Conservation (phyloP, 2,329 filamentous ascomycete species). For the Epichloe aotearoae region DNA sequence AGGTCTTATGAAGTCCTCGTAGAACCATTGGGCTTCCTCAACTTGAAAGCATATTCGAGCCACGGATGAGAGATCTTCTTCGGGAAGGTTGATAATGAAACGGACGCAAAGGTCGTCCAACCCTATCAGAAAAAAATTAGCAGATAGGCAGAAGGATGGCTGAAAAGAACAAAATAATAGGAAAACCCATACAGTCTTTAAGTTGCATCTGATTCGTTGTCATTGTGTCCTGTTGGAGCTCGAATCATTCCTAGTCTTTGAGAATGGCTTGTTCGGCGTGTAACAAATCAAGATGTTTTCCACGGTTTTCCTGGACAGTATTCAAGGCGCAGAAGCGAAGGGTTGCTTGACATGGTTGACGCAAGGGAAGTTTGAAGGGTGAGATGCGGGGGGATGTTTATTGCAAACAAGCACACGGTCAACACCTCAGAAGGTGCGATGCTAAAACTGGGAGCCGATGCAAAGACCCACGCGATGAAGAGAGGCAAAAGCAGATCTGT, state of each 20-base stretch:
- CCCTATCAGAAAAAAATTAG: slow-evolving; percentile 40
- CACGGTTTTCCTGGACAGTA: slow-evolving; percentile 19
- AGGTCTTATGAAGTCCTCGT: slow-evolving; percentile 96
- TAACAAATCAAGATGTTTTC: slow-evolving; percentile 8
- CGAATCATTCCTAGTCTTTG: slow-evolving; percentile 7
- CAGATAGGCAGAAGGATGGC: slow-evolving; percentile 1
- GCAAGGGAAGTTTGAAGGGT: not conserved
- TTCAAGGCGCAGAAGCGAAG: slow-evolving; percentile 16
- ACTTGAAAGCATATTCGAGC: slow-evolving; percentile 97
- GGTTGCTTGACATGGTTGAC: slow-evolving; percentile 20
- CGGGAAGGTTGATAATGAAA: slow-evolving; percentile 93
- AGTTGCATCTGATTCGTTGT: slow-evolving; percentile 67
- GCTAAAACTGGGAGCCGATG: not conserved
- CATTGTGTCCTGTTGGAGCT: slow-evolving; percentile 42
- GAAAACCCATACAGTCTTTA: slow-evolving; percentile 60
- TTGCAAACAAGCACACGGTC: not conserved
- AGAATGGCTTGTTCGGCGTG: not conserved
- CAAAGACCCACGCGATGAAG: not conserved
- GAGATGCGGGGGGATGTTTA: not conserved
- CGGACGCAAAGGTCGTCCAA: slow-evolving; percentile 95
- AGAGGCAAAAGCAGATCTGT: not conserved
- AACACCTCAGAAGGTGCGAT: not conserved
- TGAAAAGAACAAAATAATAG: not conserved
- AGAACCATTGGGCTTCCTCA: slow-evolving; percentile 99
- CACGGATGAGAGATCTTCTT: slow-evolving; percentile 78